Evolutionary conservation across 2,329 filamentous ascomycete species (phyloP).

Genomic region (Ascosphaera apis): DNA sequence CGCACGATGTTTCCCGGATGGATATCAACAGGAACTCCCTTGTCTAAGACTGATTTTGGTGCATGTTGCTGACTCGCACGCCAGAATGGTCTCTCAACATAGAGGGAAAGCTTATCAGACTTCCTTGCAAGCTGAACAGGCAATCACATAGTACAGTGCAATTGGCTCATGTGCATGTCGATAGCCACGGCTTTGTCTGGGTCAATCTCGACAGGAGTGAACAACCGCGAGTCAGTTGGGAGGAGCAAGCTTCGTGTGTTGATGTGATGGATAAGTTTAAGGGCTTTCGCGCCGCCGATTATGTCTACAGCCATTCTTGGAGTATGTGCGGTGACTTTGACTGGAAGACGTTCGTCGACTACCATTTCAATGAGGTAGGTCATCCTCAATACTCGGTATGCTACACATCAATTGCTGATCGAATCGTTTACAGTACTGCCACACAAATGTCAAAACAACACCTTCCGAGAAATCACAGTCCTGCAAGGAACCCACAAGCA

Average conservation of each 20-base stretch:
- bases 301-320: conserved; percentile 34
- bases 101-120: conserved; percentile 34
- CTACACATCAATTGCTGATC: too few relatives aligned
- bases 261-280: conserved; percentile 25
- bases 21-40: conserved; percentile 25
- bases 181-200: conserved; percentile 33
- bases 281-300: conserved; percentile 26
- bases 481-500: too few relatives aligned
- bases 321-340: conserved; percentile 34
- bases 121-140: conserved; percentile 32
- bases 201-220: conserved; percentile 27
- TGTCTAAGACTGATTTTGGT: neutral
- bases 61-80: neutral
- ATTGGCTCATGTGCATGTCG: conserved; percentile 30
- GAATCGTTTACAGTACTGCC: too few relatives aligned
- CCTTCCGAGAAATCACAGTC: too few relatives aligned
- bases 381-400: too few relatives aligned
- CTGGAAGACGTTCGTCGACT: conserved; percentile 39
- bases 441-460: too few relatives aligned
- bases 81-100: conserved; percentile 33
- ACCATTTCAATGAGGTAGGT: conserved; percentile 33
- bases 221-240: conserved; percentile 23
- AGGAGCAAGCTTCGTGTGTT: conserved; percentile 27
- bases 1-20: conserved; percentile 33
- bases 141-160: conserved; percentile 31